Evolutionary conservation across 2,329 filamentous ascomycete species (phyloP), one percentile per base, ranked within the genome.

Genomic region (Malbranchea zuffiana): DNA sequence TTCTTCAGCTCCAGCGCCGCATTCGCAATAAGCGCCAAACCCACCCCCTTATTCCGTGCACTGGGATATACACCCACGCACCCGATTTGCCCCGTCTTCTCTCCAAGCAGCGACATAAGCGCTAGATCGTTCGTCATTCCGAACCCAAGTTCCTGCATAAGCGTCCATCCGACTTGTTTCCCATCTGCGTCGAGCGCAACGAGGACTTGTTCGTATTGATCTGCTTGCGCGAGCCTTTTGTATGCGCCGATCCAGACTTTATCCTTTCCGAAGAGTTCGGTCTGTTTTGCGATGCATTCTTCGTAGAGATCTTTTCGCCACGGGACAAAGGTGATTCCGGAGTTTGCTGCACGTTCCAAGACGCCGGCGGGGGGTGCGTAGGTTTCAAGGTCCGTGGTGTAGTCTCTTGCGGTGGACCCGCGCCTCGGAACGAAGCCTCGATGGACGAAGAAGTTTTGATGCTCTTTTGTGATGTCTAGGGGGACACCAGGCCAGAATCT

Each of bases 401-500:
- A 44, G 45, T 68, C 65, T 27, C 59, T 52, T 2, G 60, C 47
- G 17, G 53, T 45, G 13, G 47, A 43, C 19, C 37, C 46, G 2
- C 39, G 43, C 6, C 49, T 40, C 17, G 57, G 46, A 31, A 50
- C 50, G 46, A 56, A 60, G 31, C 63, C 65, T 37, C 63, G 55
- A 37, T 65, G 59, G 6, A 56, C 52, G 32, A 64, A 63, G 42
- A 66, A 68, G 2, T 57, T 45, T 16, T 60, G 57, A 2, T 51
- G 47, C 1, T 45, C 32, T 26, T 52, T 44, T 4, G 56, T 46
- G 20, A 67, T 47, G 32, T 64, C 58, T 2, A 50, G 47, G 2
- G 63, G 64, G 3, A 67, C 53, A 2, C 60, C 61, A 4, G 63
- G 63, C 60, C 63, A 68, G 41, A 68, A 61, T n/a, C 65, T 52